A percentile compares a stretch with the other conserved stretches of the same genome.
These are phyloP conservation scores for Flaveria trinervia DNA, from an alignment of 129 eudicot genomes.

Conservation along the genomic window DNA sequence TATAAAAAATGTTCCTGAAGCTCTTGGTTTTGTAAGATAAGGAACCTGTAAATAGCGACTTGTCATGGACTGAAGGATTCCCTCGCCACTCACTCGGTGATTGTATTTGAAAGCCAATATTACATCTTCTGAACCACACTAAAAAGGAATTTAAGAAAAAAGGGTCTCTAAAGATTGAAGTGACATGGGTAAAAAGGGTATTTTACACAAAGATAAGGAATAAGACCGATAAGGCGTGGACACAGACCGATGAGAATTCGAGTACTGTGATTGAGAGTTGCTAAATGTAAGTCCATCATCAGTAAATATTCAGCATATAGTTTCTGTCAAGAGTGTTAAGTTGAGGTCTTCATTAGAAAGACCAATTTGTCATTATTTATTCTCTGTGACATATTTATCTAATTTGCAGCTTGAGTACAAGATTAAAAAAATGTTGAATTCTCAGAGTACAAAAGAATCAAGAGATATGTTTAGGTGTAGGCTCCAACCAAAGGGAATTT, in stretches of 20 bases:
- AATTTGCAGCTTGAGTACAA: too few species aligned
- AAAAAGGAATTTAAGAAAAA: slow-evolving; percentile 28
- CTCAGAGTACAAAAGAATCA: too few species aligned
- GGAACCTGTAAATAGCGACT: slow-evolving; percentile 34
- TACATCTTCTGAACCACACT: slow-evolving; percentile 40
- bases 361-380: slow-evolving; percentile 18
- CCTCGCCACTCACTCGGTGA: slow-evolving; percentile 25
- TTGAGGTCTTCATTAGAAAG: slow-evolving; percentile 23
- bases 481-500: too few species aligned
- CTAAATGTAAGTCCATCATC: not conserved
- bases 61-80: slow-evolving; percentile 31
- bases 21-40: slow-evolving; percentile 19
- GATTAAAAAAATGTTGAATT: too few species aligned
- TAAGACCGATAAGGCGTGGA: slow-evolving; percentile 34
- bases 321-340: not conserved
- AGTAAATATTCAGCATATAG: slow-evolving; percentile 10
- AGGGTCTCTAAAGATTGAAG: slow-evolving; percentile 26
- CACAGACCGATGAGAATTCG: slow-evolving; percentile 33
- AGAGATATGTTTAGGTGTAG: too few species aligned
- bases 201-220: slow-evolving; percentile 55
- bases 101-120: slow-evolving; percentile 27
- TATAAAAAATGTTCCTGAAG: slow-evolving; percentile 14
- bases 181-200: slow-evolving; percentile 37
- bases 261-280: slow-evolving; percentile 16
- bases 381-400: slow-evolving; percentile 5